phyloP scores from a whole-genome alignment of 306 rosid species.

The Sicyos baderoa region DNA sequence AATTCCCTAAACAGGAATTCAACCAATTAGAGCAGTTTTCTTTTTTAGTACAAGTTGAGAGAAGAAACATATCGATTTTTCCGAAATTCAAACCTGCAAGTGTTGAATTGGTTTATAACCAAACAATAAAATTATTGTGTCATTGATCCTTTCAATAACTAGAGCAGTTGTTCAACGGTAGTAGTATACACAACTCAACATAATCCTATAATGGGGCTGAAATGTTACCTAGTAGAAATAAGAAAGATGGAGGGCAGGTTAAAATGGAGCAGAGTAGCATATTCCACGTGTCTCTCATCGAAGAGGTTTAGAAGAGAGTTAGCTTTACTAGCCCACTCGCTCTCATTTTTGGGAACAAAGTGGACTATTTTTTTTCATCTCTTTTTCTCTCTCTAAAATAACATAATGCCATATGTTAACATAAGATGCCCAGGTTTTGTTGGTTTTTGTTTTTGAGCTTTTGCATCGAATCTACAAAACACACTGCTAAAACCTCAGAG shows the following conservation, averaged over 20 bases:
- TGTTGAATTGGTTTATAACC: too few relatives aligned
- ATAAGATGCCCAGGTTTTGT: neutral
- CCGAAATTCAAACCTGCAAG: too few relatives aligned
- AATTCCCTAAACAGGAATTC: too few relatives aligned
- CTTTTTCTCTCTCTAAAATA: neutral
- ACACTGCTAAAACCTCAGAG: constrained; percentile 36
- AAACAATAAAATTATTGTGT: too few relatives aligned
- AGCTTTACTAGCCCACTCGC: neutral
- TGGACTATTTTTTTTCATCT: neutral
- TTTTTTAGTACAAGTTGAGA: too few relatives aligned
- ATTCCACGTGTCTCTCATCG: constrained; percentile 13
- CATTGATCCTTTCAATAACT: too few relatives aligned
- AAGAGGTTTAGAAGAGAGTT: neutral
- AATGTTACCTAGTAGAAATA: too few relatives aligned
- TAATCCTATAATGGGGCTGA: too few relatives aligned
- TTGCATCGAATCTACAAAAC: constrained; percentile 36
- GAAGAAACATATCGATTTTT: too few relatives aligned
- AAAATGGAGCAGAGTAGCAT: constrained; percentile 1
- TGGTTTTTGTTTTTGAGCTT: constrained; percentile 14
- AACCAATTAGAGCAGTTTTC: too few relatives aligned
- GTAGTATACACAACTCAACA: too few relatives aligned
- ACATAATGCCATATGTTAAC: neutral
- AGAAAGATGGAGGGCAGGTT: neutral
- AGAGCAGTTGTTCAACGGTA: too few relatives aligned
- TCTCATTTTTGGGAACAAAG: neutral